These are phyloP conservation scores for Mycosarcoma mackinlayi DNA, from an alignment of 1,284 basidiomycete genomes.

Conservation along the genomic window DNA sequence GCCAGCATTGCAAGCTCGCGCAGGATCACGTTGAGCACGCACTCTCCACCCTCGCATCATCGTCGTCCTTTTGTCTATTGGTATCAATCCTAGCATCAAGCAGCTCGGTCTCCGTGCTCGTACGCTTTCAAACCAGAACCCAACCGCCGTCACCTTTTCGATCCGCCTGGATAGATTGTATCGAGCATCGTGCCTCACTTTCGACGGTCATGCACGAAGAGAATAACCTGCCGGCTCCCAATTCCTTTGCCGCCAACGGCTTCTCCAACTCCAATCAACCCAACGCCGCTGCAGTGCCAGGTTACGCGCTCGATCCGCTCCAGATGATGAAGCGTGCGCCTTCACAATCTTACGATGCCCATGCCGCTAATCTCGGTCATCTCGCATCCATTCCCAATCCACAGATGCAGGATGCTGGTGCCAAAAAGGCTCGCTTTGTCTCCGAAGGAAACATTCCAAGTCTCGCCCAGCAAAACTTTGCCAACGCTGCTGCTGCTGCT, in stretches of 20 bases:
- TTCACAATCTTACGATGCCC: constrained; percentile 53
- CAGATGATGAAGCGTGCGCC: constrained; percentile 58
- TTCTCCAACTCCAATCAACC: constrained; percentile 11
- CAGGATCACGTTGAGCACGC: constrained; percentile 4
- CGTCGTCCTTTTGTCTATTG: too few species aligned
- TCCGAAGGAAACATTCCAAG: constrained; percentile 57
- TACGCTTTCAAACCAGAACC: neutral
- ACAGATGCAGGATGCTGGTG: constrained; percentile 24
- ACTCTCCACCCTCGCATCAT: constrained; percentile 3
- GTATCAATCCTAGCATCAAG: neutral
- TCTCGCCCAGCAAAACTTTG: constrained; percentile 39
- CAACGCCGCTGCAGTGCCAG: constrained; percentile 25
- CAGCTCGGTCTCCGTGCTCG: neutral
- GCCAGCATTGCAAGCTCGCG: neutral
- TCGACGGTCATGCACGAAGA: constrained; percentile 34
- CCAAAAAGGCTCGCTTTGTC: constrained; percentile 59
- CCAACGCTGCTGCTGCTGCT: too few species aligned
- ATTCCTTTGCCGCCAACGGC: constrained; percentile 33
- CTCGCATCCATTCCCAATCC: constrained; percentile 23
- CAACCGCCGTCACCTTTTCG: constrained; percentile 1
- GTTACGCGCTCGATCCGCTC: constrained; percentile 40
- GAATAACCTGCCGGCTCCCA: constrained; percentile 27
- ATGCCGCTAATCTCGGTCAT: constrained; percentile 35
- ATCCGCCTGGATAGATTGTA: neutral
- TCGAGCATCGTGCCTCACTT: neutral